Evolutionary conservation across 441 rosid species (phyloP).

Genomic region (Euphorbia schlechtendalii): DNA sequence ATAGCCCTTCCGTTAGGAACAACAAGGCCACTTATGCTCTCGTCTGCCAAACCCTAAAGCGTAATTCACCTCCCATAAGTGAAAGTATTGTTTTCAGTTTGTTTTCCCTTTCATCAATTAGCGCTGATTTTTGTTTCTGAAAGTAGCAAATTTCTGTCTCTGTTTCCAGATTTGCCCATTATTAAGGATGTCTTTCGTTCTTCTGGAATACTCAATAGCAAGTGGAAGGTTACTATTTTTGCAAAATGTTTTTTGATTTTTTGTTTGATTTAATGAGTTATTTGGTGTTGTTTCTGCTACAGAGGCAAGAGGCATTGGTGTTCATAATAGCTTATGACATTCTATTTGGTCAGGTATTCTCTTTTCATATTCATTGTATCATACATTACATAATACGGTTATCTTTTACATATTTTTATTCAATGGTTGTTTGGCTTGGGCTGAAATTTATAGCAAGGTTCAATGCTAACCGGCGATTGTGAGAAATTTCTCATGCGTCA

Average conservation of each 20-base stretch:
- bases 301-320: constrained; percentile 70
- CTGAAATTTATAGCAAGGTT: constrained; percentile 39
- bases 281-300: constrained; percentile 18
- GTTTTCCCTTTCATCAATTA: too few species aligned
- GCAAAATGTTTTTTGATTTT: not conserved
- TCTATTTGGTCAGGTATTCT: constrained; percentile 76
- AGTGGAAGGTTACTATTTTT: constrained; percentile 58
- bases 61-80: constrained; percentile 26
- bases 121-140: not conserved
- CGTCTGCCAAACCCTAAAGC: constrained; percentile 84
- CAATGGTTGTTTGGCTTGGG: constrained; percentile 15
- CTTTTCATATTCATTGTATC: not conserved
- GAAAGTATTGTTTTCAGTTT: not conserved
- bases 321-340: constrained; percentile 62
- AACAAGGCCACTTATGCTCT: constrained; percentile 83
- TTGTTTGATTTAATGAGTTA: not conserved
- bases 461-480: constrained; percentile 60
- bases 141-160: not conserved
- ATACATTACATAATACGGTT: not conserved
- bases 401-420: too few species aligned
- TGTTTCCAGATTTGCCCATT: constrained; percentile 51
- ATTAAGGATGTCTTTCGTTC: constrained; percentile 64
- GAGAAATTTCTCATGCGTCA: constrained; percentile 60
- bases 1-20: constrained; percentile 65
- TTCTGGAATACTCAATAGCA: constrained; percentile 47